Percentiles rank a stretch among this genome's conserved stretches.
These are phyloP conservation scores for Monoraphidium neglectum DNA, from an alignment of 139 green algal genomes.

Conservation along the genomic window DNA sequence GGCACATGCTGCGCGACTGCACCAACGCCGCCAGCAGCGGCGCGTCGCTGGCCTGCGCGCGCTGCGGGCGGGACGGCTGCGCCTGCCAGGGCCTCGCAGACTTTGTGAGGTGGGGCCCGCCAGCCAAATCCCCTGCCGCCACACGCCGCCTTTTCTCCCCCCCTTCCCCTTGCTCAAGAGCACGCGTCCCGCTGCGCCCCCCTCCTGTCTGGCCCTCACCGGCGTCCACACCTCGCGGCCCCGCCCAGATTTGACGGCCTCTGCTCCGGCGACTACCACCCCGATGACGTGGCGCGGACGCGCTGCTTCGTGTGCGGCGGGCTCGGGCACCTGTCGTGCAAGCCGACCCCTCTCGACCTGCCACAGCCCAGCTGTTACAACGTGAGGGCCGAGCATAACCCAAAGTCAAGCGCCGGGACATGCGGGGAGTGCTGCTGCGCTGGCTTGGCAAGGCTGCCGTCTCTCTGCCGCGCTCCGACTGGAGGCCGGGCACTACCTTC, in stretches of 20 bases:
- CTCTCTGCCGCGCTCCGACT: no score
- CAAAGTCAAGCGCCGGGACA: no score
- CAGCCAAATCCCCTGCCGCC: no score
- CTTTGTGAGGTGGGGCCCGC: constrained; percentile 54
- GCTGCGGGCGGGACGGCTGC: constrained; percentile 63
- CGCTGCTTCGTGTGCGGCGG: constrained; percentile 70
- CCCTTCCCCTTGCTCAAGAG: no score
- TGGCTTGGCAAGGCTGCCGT: no score
- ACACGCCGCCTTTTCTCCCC: no score
- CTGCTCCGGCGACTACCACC: constrained; percentile 57
- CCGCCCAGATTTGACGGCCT: constrained; percentile 55
- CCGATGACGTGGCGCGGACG: constrained; percentile 53
- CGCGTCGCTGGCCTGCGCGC: constrained; percentile 45
- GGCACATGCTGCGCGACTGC: constrained; percentile 23
- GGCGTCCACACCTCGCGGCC: background rate
- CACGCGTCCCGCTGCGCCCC: no score
- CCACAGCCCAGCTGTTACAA: constrained; percentile 52
- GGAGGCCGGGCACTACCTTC: no score
- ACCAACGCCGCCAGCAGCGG: background rate
- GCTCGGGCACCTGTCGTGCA: constrained; percentile 69
- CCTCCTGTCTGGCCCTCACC: no score
- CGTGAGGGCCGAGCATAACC: no score
- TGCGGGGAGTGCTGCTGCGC: no score
- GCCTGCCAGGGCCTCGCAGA: constrained; percentile 50
- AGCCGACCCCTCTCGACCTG: constrained; percentile 14